Base-by-base conservation (phyloP, 768 basidiomycete species). In the Suillus alpinus region DNA sequence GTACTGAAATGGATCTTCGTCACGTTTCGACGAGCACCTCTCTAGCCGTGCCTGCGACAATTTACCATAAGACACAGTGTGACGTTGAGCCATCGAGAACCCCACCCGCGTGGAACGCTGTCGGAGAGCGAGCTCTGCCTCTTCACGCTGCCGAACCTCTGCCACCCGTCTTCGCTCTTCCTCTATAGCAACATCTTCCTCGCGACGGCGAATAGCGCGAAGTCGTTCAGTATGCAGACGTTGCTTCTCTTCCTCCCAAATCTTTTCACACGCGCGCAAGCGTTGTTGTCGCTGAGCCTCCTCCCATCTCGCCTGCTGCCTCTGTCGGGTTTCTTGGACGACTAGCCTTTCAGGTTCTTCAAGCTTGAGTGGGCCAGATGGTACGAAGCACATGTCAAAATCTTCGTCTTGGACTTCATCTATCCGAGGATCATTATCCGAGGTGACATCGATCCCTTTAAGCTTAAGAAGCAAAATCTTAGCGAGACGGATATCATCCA, bases 401-500 rank as follows among this genome's bases (percentile, higher is more conserved):
- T 81, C 79, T 61, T 80, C 80, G 69, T 81, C 79, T 63, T 77
- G 79, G 50, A 89, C 86, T 18, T 79, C 75, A 49, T 81, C 84
- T 56, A 88, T 86, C 50, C 86, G 81, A 1, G 87, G 86, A 71
- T 88, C 87, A 62, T 81, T 72, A 71, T 84, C 82, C 13, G 79
- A 78, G 10, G 79, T 76, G 68, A 88, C 83, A 61, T 87, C 80
- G 58, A 87, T 80, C 63, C 86, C 87, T 8, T 70, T 82, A 65
- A 87, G 81, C 23, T 81, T 79, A 55, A 89, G 74, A n/a, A 87
- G 77, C 12, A 89, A 79, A 32, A 84, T 76, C 74, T 85, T 86
- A 49, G 87, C 87, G 62, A 84, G 80, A 61, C 83, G 86, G 59
- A 89, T 83, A 75, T 89, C 77, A 69, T 89, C 87, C 63, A 80